phyloP scores from a whole-genome alignment of 2,329 filamentous ascomycete species.

The Albifimbria verrucaria region DNA sequence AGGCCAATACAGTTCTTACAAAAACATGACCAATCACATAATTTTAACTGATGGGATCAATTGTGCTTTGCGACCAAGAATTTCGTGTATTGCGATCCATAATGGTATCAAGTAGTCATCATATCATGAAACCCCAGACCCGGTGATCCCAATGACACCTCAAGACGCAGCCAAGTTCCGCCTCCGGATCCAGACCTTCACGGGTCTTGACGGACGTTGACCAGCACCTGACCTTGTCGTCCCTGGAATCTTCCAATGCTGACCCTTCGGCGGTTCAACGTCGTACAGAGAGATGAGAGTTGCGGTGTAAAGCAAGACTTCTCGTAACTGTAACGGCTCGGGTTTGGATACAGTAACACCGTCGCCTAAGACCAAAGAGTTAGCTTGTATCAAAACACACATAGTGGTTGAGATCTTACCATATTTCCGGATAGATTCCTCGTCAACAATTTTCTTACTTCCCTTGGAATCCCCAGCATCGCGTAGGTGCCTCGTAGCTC shows the following conservation, averaged over 20 bases:
- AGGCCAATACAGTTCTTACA: too few relatives aligned
- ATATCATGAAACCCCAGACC: too few relatives aligned
- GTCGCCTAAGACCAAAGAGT: slow-evolving; percentile 21
- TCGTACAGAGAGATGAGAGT: slow-evolving; percentile 34
- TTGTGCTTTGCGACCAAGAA: too few relatives aligned
- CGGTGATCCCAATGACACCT: not conserved
- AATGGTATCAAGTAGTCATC: too few relatives aligned
- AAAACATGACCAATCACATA: too few relatives aligned
- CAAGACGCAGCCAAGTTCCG: slow-evolving; percentile 11
- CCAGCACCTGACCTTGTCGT: slow-evolving; percentile 22
- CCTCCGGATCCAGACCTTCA: slow-evolving; percentile 31
- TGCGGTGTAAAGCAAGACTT: slow-evolving; percentile 30
- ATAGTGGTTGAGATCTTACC: slow-evolving; percentile 20
- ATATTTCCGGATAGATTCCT: slow-evolving; percentile 27
- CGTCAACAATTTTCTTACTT: slow-evolving; percentile 13
- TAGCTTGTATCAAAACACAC: too few relatives aligned
- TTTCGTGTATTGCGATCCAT: too few relatives aligned
- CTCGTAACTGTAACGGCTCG: slow-evolving; percentile 25
- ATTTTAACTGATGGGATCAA: too few relatives aligned
- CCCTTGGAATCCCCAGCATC: slow-evolving; percentile 21
- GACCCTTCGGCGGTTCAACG: slow-evolving; percentile 24
- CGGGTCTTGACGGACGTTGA: slow-evolving; percentile 19
- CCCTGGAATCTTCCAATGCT: slow-evolving; percentile 22
- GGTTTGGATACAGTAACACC: slow-evolving; percentile 30
- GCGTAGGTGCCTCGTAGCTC: slow-evolving; percentile 27